These are phyloP conservation scores for Dentiscutata heterogama DNA, from an alignment of 371 early-diverging fungal genomes.

Conservation along the genomic window DNA sequence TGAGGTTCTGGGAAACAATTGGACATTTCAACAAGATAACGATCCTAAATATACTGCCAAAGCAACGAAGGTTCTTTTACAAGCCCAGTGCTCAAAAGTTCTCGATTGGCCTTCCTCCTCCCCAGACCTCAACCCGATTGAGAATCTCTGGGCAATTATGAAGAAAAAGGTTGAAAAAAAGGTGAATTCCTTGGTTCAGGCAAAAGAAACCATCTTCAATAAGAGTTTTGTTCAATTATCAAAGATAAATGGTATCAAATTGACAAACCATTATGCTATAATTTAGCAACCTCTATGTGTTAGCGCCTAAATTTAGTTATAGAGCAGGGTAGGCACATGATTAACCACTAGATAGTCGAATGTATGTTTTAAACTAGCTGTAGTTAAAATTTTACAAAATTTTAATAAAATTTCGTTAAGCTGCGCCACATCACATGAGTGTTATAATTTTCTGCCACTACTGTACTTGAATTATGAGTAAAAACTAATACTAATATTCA, in stretches of 20 bases:
- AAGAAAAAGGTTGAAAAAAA: conserved; percentile 8
- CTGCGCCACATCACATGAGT: no score
- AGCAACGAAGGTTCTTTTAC: not conserved
- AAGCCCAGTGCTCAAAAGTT: not conserved
- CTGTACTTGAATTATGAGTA: no score
- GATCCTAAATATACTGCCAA: no score
- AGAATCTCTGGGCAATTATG: no score
- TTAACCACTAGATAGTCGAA: not conserved
- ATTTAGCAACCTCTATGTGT: not conserved
- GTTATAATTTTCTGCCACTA: no score
- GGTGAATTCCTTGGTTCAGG: not conserved
- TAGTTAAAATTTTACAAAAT: no score
- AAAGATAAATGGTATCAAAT: not conserved
- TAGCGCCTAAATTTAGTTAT: not conserved
- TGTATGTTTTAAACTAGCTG: no score
- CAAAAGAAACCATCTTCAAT: not conserved
- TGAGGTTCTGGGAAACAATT: conserved; percentile 1
- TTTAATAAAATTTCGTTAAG: no score
- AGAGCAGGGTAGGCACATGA: not conserved
- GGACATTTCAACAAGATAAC: no score
- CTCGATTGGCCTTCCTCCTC: no score
- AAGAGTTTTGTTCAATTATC: not conserved
- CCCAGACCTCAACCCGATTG: no score
- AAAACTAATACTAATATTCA: not conserved
- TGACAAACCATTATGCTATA: not conserved